Evolutionary conservation across 805 yeast species (phyloP), one percentile per base, ranked within the genome.

Genomic region (fission yeast (Schizosaccharomyces pombe)): DNA sequence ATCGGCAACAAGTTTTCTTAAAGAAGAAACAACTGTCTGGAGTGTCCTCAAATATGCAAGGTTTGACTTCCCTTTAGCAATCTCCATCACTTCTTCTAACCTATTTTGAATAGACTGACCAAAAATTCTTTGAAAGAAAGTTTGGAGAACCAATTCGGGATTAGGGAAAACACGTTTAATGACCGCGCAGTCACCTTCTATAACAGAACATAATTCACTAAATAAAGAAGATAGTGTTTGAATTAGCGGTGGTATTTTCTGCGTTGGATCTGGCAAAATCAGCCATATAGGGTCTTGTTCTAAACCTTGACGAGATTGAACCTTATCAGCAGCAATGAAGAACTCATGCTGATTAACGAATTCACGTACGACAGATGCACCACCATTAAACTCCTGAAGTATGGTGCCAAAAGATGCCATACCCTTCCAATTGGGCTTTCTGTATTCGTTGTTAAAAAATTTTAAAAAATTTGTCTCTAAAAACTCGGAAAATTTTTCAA

Each of bases 271-370:
- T 1, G 79, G 64, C 52, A 89, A 63, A 22, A 68, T 67, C 9
- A 67, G 65, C 86, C 94, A 85, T 33, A 65, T 63, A 5, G 62
- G 55, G 47, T 64, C 66, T 31, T 65, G 60, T 19, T 64, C 63
- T 26, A 60, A 65, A 61, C 52, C 67, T 11, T 62, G 53, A 14
- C 59, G 57, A 30, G 64, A 66, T 19, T 65, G 68, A n/a, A 68
- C 63, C 57, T 71, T 60, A 56, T 75, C 74, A 58, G 73, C 68
- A 37, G 69, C 71, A 55, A 72, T 70, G 64, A 87, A 82, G 56
- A 80, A 74, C 52, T 79, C 82, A 62, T 83, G 85, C 62, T 83
- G 85, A 62, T 77, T 78, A 47, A 87, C 82, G 67, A 84, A 89
- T 52, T 80, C 78, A 62, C 80, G 85, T 6, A 85, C 81, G 6